Percentiles rank a stretch among this genome's conserved stretches.
Evolutionary conservation across 2,329 filamentous ascomycete species (phyloP).

Genomic region (Ophiognomonia clavigignenti-juglandacearum): DNA sequence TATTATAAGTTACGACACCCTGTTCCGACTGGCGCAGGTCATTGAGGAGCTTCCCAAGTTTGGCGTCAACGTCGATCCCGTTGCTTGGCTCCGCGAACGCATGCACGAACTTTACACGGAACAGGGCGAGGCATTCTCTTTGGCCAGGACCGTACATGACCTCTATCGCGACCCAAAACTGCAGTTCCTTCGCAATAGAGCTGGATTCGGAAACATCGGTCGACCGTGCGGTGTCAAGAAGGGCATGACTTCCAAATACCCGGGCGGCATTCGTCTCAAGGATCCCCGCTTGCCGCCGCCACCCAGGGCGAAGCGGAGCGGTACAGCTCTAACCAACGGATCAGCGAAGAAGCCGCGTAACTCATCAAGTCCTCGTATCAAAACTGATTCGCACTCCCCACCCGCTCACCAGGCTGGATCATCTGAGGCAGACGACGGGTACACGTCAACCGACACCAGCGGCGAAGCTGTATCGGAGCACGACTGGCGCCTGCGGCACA

Average conservation of each 20-base stretch:
- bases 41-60: conserved; percentile 47
- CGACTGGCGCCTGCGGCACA: conserved; percentile 49
- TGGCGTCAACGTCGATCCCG: conserved; percentile 44
- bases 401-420: conserved; percentile 23
- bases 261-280: conserved; percentile 22
- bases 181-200: conserved; percentile 41
- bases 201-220: conserved; percentile 54
- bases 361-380: too few relatives aligned
- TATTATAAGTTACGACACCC: conserved; percentile 49
- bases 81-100: conserved; percentile 54
- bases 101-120: conserved; percentile 43
- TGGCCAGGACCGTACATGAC: conserved; percentile 46
- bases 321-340: conserved; percentile 7
- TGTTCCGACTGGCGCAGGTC: conserved; percentile 51
- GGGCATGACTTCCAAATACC: conserved; percentile 16
- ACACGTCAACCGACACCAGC: conserved; percentile 49
- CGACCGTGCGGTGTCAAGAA: conserved; percentile 44
- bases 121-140: conserved; percentile 43
- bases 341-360: neutral
- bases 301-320: conserved; percentile 14
- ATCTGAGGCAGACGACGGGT: conserved; percentile 36
- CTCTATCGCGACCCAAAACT: conserved; percentile 54
- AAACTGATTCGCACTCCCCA: neutral
- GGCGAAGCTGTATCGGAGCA: conserved; percentile 37
- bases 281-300: conserved; percentile 21